Conservation (phyloP, 1,284 basidiomycete genomes). For the Cystobasidiaceae sp. region DNA sequence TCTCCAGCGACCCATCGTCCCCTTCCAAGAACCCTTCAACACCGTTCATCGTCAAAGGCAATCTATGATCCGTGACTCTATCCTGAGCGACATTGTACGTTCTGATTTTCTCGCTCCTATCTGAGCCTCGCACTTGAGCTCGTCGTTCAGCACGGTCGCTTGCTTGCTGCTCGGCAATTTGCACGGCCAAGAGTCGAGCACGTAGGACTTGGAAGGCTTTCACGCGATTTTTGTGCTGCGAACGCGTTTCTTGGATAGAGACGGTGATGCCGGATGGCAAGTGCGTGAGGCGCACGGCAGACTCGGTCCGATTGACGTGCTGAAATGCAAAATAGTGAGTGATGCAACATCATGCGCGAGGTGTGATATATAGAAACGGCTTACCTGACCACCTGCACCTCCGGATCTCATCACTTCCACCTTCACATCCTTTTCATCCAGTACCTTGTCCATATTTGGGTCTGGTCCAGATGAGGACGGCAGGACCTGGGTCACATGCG, state of each 20-base stretch:
- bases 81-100: constrained; percentile 90
- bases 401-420: constrained; percentile 90
- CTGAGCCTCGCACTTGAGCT: constrained; percentile 73
- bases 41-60: constrained; percentile 70
- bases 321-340: constrained; percentile 44
- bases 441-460: constrained; percentile 50
- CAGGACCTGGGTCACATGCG: constrained; percentile 58
- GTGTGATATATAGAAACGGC: constrained; percentile 34
- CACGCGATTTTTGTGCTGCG: constrained; percentile 86
- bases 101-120: constrained; percentile 83
- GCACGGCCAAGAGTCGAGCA: constrained; percentile 73
- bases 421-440: constrained; percentile 79
- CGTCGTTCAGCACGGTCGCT: constrained; percentile 53
- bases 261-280: constrained; percentile 89
- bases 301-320: constrained; percentile 99
- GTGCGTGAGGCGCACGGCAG: constrained; percentile 92
- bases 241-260: constrained; percentile 96
- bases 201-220: constrained; percentile 81
- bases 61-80: constrained; percentile 84
- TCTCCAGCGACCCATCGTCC: constrained; percentile 56
- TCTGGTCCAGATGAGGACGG: constrained; percentile 56
- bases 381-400: constrained; percentile 91
- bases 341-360: constrained; percentile 8
- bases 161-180: constrained; percentile 58
- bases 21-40: constrained; percentile 71